Base-by-base conservation (phyloP, 2,329 filamentous ascomycete genomes). In the Metarhizium rileyi region DNA sequence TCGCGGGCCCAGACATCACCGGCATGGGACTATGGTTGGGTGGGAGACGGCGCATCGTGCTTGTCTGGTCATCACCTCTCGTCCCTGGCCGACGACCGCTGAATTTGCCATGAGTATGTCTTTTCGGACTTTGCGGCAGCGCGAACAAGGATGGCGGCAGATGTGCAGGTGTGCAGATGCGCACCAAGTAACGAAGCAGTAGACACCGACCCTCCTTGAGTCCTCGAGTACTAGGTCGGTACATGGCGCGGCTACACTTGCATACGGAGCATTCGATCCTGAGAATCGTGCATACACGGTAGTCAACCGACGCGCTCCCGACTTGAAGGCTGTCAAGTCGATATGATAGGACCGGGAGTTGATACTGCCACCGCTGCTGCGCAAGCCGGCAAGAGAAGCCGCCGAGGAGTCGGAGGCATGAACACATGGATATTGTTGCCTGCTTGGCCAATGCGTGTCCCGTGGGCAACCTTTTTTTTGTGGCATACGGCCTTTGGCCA, bases 131-230 rank as follows among this genome's bases (percentile, higher is more conserved):
- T 20, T n/a, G 43, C 44, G 44, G 44, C 22, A 44, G 3, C 18
- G 18, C 23, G 43, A n/a, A 41, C 49, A 48, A 44, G 45, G 49
- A 35, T 48, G 4, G 30, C 45, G 49, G 49, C 49, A 51, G 41
- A 48, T 33, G 30, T 33, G 30, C 7, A 12, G 9, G 10, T 14
- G 16, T 44, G 49, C 38, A 50, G 44, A 47, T 48, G 49, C 16
- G 22, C 26, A 27, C 44, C 45, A 26, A 50, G 36, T 36, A 40
- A 27, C 46, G n/a, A n/a, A n/a, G n/a, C n/a, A n/a, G n/a, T n/a
- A n/a, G n/a, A n/a, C n/a, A n/a, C n/a, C n/a, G n/a, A n/a, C n/a
- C n/a, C n/a, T n/a, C n/a, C n/a, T n/a, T n/a, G n/a, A n/a, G n/a
- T n/a, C n/a, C n/a, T n/a, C n/a, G n/a, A n/a, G n/a, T n/a, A n/a